Evolutionary conservation across 2,329 filamentous ascomycete genomes (phyloP).

Genomic region (Leptographium wingfieldii): DNA sequence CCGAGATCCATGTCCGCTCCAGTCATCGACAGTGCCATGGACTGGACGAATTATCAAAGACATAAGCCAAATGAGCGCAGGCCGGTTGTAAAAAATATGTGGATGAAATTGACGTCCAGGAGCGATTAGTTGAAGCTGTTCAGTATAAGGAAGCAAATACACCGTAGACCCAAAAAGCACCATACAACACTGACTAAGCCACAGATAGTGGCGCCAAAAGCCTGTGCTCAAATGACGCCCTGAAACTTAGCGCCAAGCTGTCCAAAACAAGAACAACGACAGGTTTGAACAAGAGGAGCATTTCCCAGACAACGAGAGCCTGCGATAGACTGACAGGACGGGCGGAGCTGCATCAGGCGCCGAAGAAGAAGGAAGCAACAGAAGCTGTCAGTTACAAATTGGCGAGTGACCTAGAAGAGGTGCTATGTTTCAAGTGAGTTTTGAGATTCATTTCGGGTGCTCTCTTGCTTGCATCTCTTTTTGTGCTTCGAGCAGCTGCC

Average conservation of each 20-base stretch:
- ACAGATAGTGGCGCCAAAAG: not conserved
- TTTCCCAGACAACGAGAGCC: not conserved
- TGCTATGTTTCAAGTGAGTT: slow-evolving; percentile 1
- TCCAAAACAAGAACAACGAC: not conserved
- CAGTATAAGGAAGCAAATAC: too few relatives aligned
- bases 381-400: not conserved
- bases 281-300: not conserved
- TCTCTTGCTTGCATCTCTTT: not conserved
- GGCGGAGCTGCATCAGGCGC: not conserved
- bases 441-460: not conserved
- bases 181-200: not conserved
- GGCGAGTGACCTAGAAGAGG: not conserved
- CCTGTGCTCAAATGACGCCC: not conserved
- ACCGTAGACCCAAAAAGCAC: too few relatives aligned
- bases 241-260: not conserved
- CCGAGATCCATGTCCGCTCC: too few relatives aligned
- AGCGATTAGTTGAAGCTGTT: too few relatives aligned
- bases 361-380: not conserved
- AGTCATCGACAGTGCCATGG: too few relatives aligned
- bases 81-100: too few relatives aligned
- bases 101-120: too few relatives aligned
- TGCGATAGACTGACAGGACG: not conserved
- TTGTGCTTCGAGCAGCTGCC: not conserved
- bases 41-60: too few relatives aligned
- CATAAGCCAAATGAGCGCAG: too few relatives aligned